phyloP scores from a whole-genome alignment of 345 rosid genomes.

The Arabidopsis arenosa region DNA sequence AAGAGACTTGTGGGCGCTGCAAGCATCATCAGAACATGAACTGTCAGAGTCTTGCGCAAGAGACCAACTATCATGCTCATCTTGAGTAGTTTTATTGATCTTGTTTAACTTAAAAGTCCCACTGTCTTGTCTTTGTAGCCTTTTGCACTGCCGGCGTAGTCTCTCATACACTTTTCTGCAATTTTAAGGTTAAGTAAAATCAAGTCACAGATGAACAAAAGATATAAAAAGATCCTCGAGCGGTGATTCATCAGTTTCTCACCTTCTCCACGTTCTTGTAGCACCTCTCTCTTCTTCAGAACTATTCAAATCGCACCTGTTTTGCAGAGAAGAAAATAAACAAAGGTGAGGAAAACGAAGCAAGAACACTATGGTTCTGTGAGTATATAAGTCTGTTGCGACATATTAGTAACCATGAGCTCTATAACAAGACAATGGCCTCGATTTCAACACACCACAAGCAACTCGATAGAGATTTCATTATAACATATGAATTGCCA shows the following conservation, averaged over 20 bases:
- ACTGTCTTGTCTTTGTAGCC: conserved; percentile 52
- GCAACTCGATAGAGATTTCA: neutral
- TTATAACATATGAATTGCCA: neutral
- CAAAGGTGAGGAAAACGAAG: neutral
- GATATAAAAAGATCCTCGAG: neutral
- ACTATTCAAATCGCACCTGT: conserved; percentile 81
- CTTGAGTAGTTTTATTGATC: conserved; percentile 40
- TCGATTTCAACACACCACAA: conserved; percentile 7
- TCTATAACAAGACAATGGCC: conserved; percentile 10
- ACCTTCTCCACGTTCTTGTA: conserved; percentile 76
- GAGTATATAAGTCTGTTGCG: neutral
- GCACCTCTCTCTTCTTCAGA: conserved; percentile 76
- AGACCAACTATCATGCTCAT: conserved; percentile 44
- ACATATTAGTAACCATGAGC: neutral
- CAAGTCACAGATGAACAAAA: conserved; percentile 4
- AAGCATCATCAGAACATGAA: conserved; percentile 75
- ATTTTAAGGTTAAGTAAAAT: conserved; percentile 22
- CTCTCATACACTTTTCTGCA: conserved; percentile 86
- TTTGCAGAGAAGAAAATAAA: conserved; percentile 6
- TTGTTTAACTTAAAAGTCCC: conserved; percentile 52
- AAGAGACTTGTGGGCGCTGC: conserved; percentile 69
- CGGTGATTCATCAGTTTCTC: conserved; percentile 19
- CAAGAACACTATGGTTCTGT: neutral
- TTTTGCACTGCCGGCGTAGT: conserved; percentile 73
- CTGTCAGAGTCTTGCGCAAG: conserved; percentile 58